These are phyloP conservation scores for Teratosphaeria zuluensis DNA, from an alignment of 2,329 filamentous ascomycete species.

Conservation along the genomic window DNA sequence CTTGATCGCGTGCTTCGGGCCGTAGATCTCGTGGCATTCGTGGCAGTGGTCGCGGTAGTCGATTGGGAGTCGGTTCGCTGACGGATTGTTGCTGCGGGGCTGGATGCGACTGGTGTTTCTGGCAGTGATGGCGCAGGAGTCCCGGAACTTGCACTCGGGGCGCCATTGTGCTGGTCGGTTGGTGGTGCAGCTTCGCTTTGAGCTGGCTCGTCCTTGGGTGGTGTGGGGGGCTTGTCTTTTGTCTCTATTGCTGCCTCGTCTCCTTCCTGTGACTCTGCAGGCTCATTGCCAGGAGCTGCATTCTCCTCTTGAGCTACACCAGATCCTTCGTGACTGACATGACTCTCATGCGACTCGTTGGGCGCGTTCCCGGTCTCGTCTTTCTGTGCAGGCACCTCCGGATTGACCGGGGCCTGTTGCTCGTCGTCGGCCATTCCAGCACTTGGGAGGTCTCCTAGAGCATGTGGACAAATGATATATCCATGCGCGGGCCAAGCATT, in stretches of 20 bases:
- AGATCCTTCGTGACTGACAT: too few relatives aligned
- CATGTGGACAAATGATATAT: neutral
- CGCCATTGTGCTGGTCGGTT: neutral
- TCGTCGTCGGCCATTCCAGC: slow-evolving; percentile 23
- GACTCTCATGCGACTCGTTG: neutral
- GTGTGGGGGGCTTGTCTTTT: slow-evolving; percentile 3
- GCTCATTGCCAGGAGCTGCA: neutral
- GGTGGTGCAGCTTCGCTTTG: neutral
- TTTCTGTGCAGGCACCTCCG: slow-evolving; percentile 1
- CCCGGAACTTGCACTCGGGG: neutral
- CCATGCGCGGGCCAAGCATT: neutral
- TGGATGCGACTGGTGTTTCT: slow-evolving; percentile 7
- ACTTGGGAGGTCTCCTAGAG: slow-evolving; percentile 13
- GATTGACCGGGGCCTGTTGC: slow-evolving; percentile 12
- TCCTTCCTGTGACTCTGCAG: neutral
- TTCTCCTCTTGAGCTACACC: neutral
- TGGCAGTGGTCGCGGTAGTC: slow-evolving; percentile 41
- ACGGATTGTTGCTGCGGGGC: slow-evolving; percentile 20
- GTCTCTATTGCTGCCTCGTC: slow-evolving; percentile 1
- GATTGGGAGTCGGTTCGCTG: slow-evolving; percentile 52
- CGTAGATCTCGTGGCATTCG: slow-evolving; percentile 39
- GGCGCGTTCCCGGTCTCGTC: neutral
- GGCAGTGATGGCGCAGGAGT: slow-evolving; percentile 3
- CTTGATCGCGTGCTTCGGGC: slow-evolving; percentile 65
- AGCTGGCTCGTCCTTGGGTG: neutral